Evolutionary conservation across 2,329 filamentous ascomycete species (phyloP).

Genomic region (Cercospora sp.): DNA sequence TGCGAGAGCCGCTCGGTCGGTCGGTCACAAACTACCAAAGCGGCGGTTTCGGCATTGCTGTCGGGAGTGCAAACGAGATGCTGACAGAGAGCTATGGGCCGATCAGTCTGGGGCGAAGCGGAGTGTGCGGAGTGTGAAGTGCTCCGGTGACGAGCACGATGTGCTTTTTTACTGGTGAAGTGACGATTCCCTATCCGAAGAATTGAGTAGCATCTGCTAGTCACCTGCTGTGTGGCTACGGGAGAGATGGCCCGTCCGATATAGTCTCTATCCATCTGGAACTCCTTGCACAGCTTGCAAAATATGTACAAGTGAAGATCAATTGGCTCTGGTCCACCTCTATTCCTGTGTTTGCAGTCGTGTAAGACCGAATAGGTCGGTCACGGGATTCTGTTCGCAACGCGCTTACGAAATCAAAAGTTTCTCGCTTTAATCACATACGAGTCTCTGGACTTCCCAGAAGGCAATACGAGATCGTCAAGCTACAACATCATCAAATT

Average conservation of each 20-base stretch:
- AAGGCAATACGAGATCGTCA: background rate
- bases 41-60: background rate
- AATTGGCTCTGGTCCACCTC: background rate
- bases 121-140: background rate
- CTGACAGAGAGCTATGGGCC: background rate
- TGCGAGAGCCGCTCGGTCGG: background rate
- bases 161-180: background rate
- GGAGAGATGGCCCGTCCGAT: background rate
- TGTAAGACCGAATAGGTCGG: background rate
- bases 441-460: background rate
- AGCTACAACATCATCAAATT: conserved; percentile 62
- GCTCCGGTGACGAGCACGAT: background rate
- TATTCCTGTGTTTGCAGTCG: background rate
- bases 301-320: background rate
- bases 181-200: too few relatives aligned
- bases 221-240: background rate
- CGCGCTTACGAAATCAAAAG: background rate
- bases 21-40: background rate
- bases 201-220: too few relatives aligned
- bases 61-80: background rate
- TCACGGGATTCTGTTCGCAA: background rate
- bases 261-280: too few relatives aligned
- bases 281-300: background rate
- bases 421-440: background rate
- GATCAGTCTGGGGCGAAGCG: background rate